These are phyloP conservation scores for Yarrowia sp. DNA, from an alignment of 805 yeast genomes.

Conservation along the genomic window DNA sequence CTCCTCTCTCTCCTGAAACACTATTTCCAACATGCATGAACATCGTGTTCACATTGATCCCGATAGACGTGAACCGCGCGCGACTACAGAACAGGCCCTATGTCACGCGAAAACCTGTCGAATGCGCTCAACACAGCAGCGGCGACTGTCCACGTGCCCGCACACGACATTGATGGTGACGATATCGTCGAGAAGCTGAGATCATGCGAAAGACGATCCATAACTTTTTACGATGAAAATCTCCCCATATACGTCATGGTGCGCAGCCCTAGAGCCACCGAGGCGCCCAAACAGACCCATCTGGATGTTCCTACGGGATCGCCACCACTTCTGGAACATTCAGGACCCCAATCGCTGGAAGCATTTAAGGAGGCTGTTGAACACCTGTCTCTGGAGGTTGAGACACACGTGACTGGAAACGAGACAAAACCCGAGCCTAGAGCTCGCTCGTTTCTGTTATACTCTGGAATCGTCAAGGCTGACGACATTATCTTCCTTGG, in stretches of 20 bases:
- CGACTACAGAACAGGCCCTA: background rate
- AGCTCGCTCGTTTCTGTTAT: constrained; percentile 20
- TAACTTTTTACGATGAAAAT: constrained; percentile 35
- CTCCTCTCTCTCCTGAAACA: constrained; percentile 2
- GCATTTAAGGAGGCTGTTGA: constrained; percentile 25
- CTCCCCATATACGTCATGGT: constrained; percentile 33
- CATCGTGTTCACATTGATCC: constrained; percentile 26
- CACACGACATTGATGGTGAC: constrained; percentile 20
- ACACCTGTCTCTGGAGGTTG: constrained; percentile 26
- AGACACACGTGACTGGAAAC: constrained; percentile 33
- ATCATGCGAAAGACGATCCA: constrained; percentile 9
- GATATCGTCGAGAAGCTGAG: constrained; percentile 11
- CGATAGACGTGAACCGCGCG: background rate
- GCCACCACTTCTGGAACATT: background rate
- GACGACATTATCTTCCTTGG: constrained; percentile 14
- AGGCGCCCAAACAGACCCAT: constrained; percentile 11
- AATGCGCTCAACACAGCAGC: constrained; percentile 36
- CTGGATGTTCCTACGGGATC: constrained; percentile 19
- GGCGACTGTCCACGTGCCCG: constrained; percentile 25
- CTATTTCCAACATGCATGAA: constrained; percentile 21
- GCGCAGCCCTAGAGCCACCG: constrained; percentile 14
- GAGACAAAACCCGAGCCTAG: constrained; percentile 30
- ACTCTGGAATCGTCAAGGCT: constrained; percentile 27
- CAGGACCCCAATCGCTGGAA: constrained; percentile 19
- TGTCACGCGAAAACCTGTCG: constrained; percentile 36